These are phyloP conservation scores for Globisporangium cylindrosporum DNA, from an alignment of 352 stramenopile genomes.

Conservation along the genomic window DNA sequence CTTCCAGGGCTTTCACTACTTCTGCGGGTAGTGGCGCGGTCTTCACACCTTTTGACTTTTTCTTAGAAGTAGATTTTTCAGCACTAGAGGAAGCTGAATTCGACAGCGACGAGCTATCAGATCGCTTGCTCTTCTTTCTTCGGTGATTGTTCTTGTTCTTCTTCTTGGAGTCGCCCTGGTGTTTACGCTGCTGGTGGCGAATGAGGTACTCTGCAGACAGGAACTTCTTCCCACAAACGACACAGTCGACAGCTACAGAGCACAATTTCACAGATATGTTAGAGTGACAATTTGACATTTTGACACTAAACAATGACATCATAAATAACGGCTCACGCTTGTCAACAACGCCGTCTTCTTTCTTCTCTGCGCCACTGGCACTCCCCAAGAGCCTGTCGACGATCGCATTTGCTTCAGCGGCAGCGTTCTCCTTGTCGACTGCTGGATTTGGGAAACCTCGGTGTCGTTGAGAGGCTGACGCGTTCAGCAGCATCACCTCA, in stretches of 20 bases:
- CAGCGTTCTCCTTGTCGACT: constrained; percentile 39
- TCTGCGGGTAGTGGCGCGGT: constrained; percentile 30
- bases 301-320: too few relatives aligned
- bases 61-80: not conserved
- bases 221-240: constrained; percentile 77
- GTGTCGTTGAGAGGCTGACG: constrained; percentile 30
- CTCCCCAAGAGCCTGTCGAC: constrained; percentile 32
- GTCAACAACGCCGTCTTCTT: constrained; percentile 20
- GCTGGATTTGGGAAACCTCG: constrained; percentile 10
- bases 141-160: constrained; percentile 26
- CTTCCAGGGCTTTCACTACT: constrained; percentile 42
- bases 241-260: constrained; percentile 39
- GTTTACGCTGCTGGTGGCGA: constrained; percentile 63
- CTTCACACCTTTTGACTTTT: not conserved
- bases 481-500: constrained; percentile 76
- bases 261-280: not conserved
- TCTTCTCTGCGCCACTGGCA: not conserved
- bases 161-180: constrained; percentile 20
- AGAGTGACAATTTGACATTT: not conserved
- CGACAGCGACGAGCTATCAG: constrained; percentile 14
- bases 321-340: constrained; percentile 22
- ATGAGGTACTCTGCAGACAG: constrained; percentile 70
- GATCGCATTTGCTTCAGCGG: constrained; percentile 26
- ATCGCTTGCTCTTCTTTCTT: not conserved
- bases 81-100: not conserved